These are phyloP conservation scores for Boechera retrofracta DNA, from an alignment of 345 rosid species.

Conservation along the genomic window DNA sequence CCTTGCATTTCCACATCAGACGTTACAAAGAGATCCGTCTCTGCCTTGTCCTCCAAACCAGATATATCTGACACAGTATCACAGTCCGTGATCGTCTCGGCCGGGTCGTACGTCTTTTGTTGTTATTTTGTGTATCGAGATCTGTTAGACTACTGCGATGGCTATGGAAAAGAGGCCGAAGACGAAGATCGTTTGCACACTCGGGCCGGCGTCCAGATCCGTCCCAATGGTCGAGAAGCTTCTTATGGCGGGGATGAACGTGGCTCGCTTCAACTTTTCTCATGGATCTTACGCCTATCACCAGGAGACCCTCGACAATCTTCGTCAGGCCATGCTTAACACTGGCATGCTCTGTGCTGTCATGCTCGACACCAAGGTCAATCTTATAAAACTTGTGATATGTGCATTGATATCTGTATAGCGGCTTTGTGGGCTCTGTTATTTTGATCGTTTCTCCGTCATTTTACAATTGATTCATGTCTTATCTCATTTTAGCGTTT, in stretches of 20 bases:
- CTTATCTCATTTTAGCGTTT: background rate
- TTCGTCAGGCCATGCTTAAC: slow-evolving; percentile 42
- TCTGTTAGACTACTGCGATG: background rate
- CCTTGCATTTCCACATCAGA: slow-evolving; percentile 13
- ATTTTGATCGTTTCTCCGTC: background rate
- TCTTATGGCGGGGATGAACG: slow-evolving; percentile 60
- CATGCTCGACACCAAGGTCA: slow-evolving; percentile 56
- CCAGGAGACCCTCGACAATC: slow-evolving; percentile 69
- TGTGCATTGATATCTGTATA: background rate
- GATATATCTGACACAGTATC: background rate
- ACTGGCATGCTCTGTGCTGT: slow-evolving; percentile 51
- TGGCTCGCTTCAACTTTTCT: slow-evolving; percentile 64
- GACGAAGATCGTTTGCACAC: slow-evolving; percentile 71
- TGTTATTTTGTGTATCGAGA: background rate
- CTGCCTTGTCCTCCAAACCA: background rate
- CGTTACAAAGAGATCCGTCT: background rate
- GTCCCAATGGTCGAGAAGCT: slow-evolving; percentile 59
- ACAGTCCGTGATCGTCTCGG: background rate
- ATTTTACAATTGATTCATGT: background rate
- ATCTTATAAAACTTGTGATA: background rate
- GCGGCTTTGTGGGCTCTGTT: background rate
- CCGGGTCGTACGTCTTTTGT: background rate
- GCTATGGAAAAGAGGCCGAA: slow-evolving; percentile 41
- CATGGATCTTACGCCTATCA: slow-evolving; percentile 65
- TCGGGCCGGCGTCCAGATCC: slow-evolving; percentile 66